These are phyloP conservation scores for Boletus pseudo-olivaceus DNA, from an alignment of 768 basidiomycete species.

Conservation along the genomic window DNA sequence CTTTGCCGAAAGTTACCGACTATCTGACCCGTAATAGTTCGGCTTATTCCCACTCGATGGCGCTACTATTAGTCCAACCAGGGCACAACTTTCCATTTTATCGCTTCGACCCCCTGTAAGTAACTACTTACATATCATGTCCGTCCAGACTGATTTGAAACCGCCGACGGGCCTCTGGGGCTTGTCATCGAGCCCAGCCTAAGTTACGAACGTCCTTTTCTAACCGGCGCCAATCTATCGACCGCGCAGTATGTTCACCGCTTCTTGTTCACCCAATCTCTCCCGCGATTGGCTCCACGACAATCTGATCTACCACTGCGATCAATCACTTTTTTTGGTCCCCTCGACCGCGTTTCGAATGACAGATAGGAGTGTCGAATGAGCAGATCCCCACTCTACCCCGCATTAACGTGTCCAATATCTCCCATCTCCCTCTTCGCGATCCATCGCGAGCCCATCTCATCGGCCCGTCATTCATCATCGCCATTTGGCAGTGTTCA, in stretches of 20 bases:
- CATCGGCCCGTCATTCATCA: not conserved
- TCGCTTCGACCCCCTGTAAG: conserved; percentile 14
- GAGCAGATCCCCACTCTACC: conserved; percentile 13
- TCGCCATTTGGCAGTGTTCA: conserved; percentile 1
- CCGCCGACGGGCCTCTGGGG: too few relatives aligned
- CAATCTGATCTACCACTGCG: conserved; percentile 23
- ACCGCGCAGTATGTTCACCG: not conserved
- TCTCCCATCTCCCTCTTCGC: conserved; percentile 6
- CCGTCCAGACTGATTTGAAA: conserved; percentile 6
- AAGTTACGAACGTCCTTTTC: too few relatives aligned
- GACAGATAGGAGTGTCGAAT: conserved; percentile 12
- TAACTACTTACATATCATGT: conserved; percentile 5
- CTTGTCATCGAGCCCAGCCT: conserved; percentile 4
- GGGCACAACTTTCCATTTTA: conserved; percentile 9
- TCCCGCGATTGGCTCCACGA: conserved; percentile 11
- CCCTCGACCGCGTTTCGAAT: not conserved
- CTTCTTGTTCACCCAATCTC: conserved; percentile 3
- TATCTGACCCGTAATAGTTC: conserved; percentile 1
- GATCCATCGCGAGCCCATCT: conserved; percentile 21
- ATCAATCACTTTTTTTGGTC: conserved; percentile 9
- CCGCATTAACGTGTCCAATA: conserved; percentile 8
- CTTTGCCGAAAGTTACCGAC: conserved; percentile 8
- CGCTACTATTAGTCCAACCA: conserved; percentile 1
- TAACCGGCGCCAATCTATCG: not conserved
- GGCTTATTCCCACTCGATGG: conserved; percentile 10